Evolutionary conservation across 352 stramenopile species (phyloP).

Genomic region (Phytopythium sindhum): DNA sequence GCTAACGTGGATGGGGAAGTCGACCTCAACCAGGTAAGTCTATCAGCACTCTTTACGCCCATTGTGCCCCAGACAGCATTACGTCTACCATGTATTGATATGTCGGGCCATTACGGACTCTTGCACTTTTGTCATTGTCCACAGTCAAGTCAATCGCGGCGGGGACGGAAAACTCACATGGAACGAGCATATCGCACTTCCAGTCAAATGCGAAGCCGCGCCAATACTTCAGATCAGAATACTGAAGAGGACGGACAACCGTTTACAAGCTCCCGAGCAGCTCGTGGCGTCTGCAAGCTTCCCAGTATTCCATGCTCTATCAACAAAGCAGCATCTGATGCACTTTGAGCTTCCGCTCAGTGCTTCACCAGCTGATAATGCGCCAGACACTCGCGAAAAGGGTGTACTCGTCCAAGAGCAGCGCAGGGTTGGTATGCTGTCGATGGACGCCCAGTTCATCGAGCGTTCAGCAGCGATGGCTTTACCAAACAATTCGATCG

Average conservation of each 20-base stretch:
- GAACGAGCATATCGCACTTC: constrained; percentile 32
- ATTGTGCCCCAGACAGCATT: too few relatives aligned
- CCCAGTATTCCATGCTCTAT: constrained; percentile 23
- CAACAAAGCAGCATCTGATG: constrained; percentile 24
- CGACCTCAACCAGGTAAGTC: neutral
- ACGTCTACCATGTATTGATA: too few relatives aligned
- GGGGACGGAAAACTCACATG: constrained; percentile 16
- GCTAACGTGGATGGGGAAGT: neutral
- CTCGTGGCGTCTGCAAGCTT: constrained; percentile 19
- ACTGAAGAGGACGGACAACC: constrained; percentile 5
- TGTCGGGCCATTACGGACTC: neutral
- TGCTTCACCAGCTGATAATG: neutral
- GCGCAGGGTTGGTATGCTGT: constrained; percentile 16
- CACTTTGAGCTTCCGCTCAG: constrained; percentile 26
- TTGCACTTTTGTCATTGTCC: too few relatives aligned
- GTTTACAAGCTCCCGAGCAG: neutral
- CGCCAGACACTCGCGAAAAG: neutral
- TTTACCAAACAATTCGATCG: constrained; percentile 2
- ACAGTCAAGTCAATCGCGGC: neutral
- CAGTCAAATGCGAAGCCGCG: constrained; percentile 7
- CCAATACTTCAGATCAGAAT: constrained; percentile 24
- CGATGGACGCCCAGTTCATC: constrained; percentile 37
- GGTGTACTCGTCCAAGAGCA: neutral
- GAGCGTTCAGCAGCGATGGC: constrained; percentile 2
- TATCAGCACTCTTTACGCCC: neutral